Evolutionary conservation across 257 asterid genomes (phyloP).

Genomic region (Solanum stenotomum): DNA sequence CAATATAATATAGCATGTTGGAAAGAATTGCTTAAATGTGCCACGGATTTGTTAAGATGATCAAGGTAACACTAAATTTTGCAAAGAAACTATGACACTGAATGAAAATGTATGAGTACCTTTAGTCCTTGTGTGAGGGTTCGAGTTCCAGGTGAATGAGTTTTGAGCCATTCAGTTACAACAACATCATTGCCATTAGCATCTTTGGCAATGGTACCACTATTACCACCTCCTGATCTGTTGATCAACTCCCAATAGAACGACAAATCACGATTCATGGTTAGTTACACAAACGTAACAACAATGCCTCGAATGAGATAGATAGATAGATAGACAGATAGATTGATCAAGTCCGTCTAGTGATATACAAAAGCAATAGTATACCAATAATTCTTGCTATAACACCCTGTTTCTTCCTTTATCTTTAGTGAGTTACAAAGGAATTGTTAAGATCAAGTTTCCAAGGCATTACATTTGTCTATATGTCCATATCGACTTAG

Average conservation of each 20-base stretch:
- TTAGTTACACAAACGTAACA: not conserved
- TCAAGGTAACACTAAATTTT: not conserved
- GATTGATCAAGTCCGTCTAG: not conserved
- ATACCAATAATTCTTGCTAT: not conserved
- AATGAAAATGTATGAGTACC: constrained; percentile 27
- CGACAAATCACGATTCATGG: not conserved
- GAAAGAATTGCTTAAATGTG: not conserved
- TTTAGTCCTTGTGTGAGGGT: constrained; percentile 85
- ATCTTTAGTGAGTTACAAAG: not conserved
- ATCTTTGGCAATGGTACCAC: constrained; percentile 75
- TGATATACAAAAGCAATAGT: not conserved
- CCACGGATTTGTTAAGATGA: not conserved
- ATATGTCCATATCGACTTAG: not conserved
- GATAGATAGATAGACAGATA: not conserved
- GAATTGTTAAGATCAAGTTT: not conserved
- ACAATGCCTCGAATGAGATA: not conserved
- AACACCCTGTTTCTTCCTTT: not conserved
- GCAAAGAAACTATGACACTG: not conserved
- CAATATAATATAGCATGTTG: too few relatives aligned
- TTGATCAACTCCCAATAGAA: not conserved
- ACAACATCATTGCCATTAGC: constrained; percentile 78
- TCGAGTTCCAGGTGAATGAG: constrained; percentile 76
- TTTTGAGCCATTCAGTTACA: constrained; percentile 58
- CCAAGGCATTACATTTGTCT: not conserved
- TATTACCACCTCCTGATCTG: constrained; percentile 47